Evolutionary conservation across 2,329 filamentous ascomycete genomes (phyloP), one percentile per base, ranked within the genome.

Genomic region (Mariannaea sp.): DNA sequence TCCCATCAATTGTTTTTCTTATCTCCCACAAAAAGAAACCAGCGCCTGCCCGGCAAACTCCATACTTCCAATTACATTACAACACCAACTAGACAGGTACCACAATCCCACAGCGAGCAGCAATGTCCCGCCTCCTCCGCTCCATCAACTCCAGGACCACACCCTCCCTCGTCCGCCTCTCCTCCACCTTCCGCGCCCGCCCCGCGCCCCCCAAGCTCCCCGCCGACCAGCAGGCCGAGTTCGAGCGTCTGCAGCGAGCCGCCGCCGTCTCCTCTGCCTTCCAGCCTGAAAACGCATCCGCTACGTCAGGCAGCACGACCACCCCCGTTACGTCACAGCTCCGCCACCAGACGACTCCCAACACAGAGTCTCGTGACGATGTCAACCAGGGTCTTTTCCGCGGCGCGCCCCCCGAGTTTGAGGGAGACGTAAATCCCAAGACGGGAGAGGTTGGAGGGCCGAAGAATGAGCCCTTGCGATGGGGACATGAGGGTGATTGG

Each of bases 391-490:
- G 84, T 55, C 75, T 93, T 52, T 80, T 87, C 59, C 78, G 85
- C 59, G 93, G 93, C 29, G 88, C 92, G 36, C 83, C 86, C 66
- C 92, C 94, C 2, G 93, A 97, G 75, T 99, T 99, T 66, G 86
- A 93, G 62, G 94, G 94, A 53, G 92, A 97, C 48, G 81, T 79
- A 49, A 97, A 99, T 72, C 94, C 94, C 3, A 88, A 87, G 78
- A 99, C 94, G 1, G 94, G 94, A 19, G 94, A 99, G 79, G 85
- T 97, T 9, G 94, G 94, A 5, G 94, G 94, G 1, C 94, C 94
- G 5, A 99, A 97, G 85, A 97, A 96, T 69, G 93, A 99, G 74
- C 94, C 94, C 45, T 69, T 97, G 69, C 78, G 92, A 65, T 97
- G 93, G 93, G 92, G 92, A 0, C 77, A 80, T 14, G 70, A 66